These are phyloP conservation scores for Phaeosphaeria sp. DNA, from an alignment of 2,329 filamentous ascomycete species.

Conservation along the genomic window DNA sequence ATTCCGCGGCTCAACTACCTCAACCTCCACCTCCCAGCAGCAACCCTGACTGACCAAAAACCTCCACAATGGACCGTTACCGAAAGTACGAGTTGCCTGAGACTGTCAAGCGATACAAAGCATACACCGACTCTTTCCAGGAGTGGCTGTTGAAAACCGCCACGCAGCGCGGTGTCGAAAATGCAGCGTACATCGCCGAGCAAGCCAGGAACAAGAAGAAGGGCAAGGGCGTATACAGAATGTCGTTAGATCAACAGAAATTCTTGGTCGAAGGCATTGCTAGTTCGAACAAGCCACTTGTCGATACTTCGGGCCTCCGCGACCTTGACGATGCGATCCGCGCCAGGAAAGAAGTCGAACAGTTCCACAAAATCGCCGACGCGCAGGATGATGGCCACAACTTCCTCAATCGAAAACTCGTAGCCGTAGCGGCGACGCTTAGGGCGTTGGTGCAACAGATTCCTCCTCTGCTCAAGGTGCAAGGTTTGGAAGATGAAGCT, in stretches of 20 bases:
- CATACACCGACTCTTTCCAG: slow-evolving; percentile 19
- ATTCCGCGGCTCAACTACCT: not conserved
- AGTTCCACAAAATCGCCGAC: slow-evolving; percentile 11
- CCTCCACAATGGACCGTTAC: slow-evolving; percentile 20
- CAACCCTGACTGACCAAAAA: no score
- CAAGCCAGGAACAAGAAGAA: slow-evolving; percentile 3
- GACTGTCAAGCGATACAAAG: slow-evolving; percentile 24
- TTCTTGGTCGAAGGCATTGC: slow-evolving; percentile 18
- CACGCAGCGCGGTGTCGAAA: slow-evolving; percentile 16
- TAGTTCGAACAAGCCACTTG: slow-evolving; percentile 10
- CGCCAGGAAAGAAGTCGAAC: slow-evolving; percentile 19
- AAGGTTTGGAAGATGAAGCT: not conserved
- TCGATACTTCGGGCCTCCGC: slow-evolving; percentile 16
- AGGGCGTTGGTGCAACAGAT: slow-evolving; percentile 1
- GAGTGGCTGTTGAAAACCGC: slow-evolving; percentile 22
- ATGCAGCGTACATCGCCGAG: slow-evolving; percentile 7
- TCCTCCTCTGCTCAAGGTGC: slow-evolving; percentile 3
- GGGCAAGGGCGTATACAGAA: slow-evolving; percentile 9
- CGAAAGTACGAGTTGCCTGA: slow-evolving; percentile 20
- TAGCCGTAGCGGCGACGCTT: slow-evolving; percentile 7
- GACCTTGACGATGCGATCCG: slow-evolving; percentile 27
- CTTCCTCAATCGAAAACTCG: slow-evolving; percentile 11
- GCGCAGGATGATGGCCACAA: slow-evolving; percentile 15
- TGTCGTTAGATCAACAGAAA: slow-evolving; percentile 10
- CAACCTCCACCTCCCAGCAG: not conserved